Base-by-base conservation (phyloP, 2,329 filamentous ascomycete species). In the Grosmannia huntii region DNA sequence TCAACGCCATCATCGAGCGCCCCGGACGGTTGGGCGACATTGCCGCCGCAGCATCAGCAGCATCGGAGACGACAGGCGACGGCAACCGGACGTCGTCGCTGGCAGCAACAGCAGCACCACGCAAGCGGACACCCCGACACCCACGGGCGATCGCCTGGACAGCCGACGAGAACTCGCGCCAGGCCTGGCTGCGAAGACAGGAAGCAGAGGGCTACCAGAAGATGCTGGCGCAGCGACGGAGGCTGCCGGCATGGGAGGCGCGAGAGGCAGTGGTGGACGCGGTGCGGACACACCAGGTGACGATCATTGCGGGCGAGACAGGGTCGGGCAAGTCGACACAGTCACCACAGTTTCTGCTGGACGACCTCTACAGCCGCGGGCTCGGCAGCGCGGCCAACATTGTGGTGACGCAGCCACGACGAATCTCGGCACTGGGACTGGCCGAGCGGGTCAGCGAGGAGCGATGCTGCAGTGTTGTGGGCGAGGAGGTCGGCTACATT, bases 251-350 rank as follows among this genome's bases (percentile, higher is more conserved):
- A 2, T 99, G 94, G 94, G 81, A 82, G 60, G 83, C 94, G 65
- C 84, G 83, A 65, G 84, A 92, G 23, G 76, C 79, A 1, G 89
- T 99, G 33, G 82, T 97, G 11, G 70, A 80, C 23, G 87, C 88
- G 0, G 88, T 99, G 54, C 79, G 79, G 49, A 75, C 78, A 5
- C 84, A 92, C 66, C 86, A 96, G 70, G 90, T 99, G 55, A 96
- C 90, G 0, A 96, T 99, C 66, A 94, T 99, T 65, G 95, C 91
- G 50, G 94, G 94, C 64, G 94, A 97, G 72, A 99, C 94, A 4
- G 94, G 94, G 57, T 96, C 90, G 21, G 94, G 94, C 67, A 99
- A 99, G 72, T 96, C 89, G 54, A 97, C 94, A 0, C 94, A 99
- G 70, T 94, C 90, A 2, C 90, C 97, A 38, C 94, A 99, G 69